Evolutionary conservation across 1,284 basidiomycete species (phyloP).

Genomic region (Phaffia rhodozyma): DNA sequence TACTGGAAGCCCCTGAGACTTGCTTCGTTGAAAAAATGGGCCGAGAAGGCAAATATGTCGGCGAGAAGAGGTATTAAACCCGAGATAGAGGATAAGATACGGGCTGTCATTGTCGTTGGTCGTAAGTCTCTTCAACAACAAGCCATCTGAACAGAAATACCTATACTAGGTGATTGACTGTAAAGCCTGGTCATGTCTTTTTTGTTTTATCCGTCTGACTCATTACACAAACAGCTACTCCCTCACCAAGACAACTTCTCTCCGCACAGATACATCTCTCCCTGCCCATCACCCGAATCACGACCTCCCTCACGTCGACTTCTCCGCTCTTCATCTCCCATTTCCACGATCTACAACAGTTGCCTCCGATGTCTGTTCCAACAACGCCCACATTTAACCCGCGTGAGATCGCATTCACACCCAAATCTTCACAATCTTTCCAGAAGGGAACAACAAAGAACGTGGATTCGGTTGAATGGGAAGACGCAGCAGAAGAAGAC

Average conservation of each 20-base stretch:
- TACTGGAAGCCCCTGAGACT: constrained; percentile 24
- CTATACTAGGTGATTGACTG: too few relatives aligned
- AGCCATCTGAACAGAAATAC: background rate
- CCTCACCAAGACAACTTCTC: background rate
- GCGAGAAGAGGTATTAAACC: too few relatives aligned
- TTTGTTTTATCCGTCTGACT: background rate
- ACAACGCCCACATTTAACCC: background rate
- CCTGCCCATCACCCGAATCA: constrained; percentile 16
- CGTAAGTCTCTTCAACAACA: constrained; percentile 20
- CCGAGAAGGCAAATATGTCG: constrained; percentile 21
- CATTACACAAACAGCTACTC: background rate
- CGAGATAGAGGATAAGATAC: too few relatives aligned
- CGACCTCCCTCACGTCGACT: background rate
- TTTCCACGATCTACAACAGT: constrained; percentile 20
- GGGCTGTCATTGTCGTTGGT: constrained; percentile 27
- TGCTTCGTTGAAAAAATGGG: constrained; percentile 23
- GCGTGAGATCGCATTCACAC: constrained; percentile 11
- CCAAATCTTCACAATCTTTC: background rate
- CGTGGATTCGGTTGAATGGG: background rate
- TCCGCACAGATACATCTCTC: constrained; percentile 9
- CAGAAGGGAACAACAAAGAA: background rate
- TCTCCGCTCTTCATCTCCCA: background rate
- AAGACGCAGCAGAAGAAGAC: background rate
- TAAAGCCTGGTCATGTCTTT: too few relatives aligned
- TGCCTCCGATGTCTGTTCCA: background rate